Evolutionary conservation across 2,329 filamentous ascomycete species (phyloP).

Genomic region (Waltergamsia citrina): DNA sequence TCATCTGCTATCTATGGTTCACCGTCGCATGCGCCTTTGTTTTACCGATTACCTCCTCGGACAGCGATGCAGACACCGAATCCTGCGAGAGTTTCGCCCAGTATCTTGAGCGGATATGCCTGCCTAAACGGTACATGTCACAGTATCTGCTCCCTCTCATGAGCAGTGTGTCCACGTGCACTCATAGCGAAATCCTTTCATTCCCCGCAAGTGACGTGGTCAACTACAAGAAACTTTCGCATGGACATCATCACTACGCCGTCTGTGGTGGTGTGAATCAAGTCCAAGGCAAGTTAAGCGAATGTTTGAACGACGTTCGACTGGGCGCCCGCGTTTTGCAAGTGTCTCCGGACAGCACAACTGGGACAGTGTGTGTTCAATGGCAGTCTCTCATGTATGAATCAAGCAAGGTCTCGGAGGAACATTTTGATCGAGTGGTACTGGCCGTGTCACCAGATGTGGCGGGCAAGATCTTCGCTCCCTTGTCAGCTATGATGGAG

Average conservation of each 20-base stretch:
- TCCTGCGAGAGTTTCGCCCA: conserved; percentile 32
- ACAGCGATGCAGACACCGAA: background rate
- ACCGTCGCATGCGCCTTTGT: conserved; percentile 39
- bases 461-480: conserved; percentile 35
- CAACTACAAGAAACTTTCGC: conserved; percentile 36
- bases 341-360: conserved; percentile 10
- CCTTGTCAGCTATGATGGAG: conserved; percentile 23
- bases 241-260: conserved; percentile 38
- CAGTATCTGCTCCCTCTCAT: conserved; percentile 46
- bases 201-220: conserved; percentile 45
- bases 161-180: conserved; percentile 43
- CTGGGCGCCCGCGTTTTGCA: conserved; percentile 26
- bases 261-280: conserved; percentile 37
- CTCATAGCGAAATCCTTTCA: conserved; percentile 35
- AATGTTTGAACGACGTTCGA: conserved; percentile 26
- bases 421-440: conserved; percentile 40
- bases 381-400: conserved; percentile 18
- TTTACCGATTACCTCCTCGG: conserved; percentile 15
- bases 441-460: conserved; percentile 46
- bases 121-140: conserved; percentile 34
- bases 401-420: conserved; percentile 9
- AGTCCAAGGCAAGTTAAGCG: conserved; percentile 35
- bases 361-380: conserved; percentile 15
- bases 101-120: conserved; percentile 38
- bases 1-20: conserved; percentile 44